Evolutionary conservation across 2,329 filamentous ascomycete genomes (phyloP).

Genomic region (Ilyonectria mors-panacis): DNA sequence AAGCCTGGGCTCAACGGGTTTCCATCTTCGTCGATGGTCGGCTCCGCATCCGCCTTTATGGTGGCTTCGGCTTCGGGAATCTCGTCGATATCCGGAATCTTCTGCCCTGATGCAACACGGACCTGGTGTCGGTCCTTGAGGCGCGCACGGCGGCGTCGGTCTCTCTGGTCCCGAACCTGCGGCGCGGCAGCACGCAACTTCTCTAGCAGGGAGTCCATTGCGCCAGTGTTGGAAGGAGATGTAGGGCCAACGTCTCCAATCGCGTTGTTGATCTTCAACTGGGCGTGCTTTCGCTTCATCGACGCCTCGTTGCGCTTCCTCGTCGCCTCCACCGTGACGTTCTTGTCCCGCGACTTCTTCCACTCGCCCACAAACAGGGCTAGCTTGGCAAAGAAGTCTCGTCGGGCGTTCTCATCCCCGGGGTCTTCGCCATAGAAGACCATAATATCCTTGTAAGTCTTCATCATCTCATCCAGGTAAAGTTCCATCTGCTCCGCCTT

Average conservation of each 20-base stretch:
- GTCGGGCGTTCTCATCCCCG: constrained; percentile 89
- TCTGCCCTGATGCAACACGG: constrained; percentile 88
- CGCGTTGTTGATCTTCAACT: constrained; percentile 73
- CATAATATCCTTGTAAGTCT: constrained; percentile 95
- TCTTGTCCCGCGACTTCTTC: constrained; percentile 97
- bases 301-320: constrained; percentile 89
- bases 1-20: constrained; percentile 67
- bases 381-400: constrained; percentile 96
- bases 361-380: constrained; percentile 92
- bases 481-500: constrained; percentile 97
- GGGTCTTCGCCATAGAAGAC: constrained; percentile 96
- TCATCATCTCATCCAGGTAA: constrained; percentile 93
- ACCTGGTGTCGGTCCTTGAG: constrained; percentile 94
- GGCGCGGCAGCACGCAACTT: constrained; percentile 95
- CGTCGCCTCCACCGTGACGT: constrained; percentile 84
- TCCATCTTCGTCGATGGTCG: constrained; percentile 63
- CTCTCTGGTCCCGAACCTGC: constrained; percentile 89
- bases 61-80: constrained; percentile 68
- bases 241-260: constrained; percentile 66
- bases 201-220: constrained; percentile 96
- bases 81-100: constrained; percentile 81
- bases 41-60: constrained; percentile 51
- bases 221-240: constrained; percentile 83
- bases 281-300: constrained; percentile 90
- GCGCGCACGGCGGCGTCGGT: constrained; percentile 87